Percentiles rank a stretch among this genome's conserved stretches.
Conservation (phyloP, 2,329 filamentous ascomycete species). For the Cyanodermella asteris region DNA sequence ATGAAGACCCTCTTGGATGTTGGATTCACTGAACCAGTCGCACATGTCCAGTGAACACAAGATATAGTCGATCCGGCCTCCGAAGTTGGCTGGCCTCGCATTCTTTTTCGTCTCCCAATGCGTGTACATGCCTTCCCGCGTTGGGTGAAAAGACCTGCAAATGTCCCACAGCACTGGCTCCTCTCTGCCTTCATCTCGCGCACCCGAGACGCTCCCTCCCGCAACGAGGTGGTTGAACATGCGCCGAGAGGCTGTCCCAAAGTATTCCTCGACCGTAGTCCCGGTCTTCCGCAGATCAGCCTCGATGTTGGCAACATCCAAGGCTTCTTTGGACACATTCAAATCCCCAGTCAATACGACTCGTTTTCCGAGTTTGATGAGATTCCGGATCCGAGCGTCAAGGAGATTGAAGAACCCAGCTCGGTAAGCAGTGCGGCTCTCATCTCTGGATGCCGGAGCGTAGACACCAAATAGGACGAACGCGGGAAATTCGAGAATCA, state of each 20-base stretch:
- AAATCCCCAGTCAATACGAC: constrained; percentile 75
- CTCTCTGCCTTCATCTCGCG: constrained; percentile 47
- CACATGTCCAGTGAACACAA: constrained; percentile 62
- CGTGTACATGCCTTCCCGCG: constrained; percentile 78
- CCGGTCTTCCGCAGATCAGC: constrained; percentile 52
- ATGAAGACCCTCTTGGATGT: constrained; percentile 84
- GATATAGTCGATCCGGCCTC: constrained; percentile 82
- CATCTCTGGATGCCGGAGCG: constrained; percentile 72
- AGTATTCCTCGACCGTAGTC: constrained; percentile 47
- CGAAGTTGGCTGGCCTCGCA: constrained; percentile 84
- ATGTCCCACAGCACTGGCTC: constrained; percentile 60
- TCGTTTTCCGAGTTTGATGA: constrained; percentile 57
- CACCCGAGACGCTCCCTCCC: constrained; percentile 44
- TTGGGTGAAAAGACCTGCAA: constrained; percentile 58
- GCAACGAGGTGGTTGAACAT: constrained; percentile 73
- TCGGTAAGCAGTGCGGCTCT: constrained; percentile 62
- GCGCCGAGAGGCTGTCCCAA: constrained; percentile 48
- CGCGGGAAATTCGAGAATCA: constrained; percentile 79
- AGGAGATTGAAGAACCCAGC: constrained; percentile 58
- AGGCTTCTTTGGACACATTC: constrained; percentile 48
- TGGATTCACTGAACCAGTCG: constrained; percentile 54
- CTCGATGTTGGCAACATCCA: constrained; percentile 54
- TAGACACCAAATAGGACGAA: constrained; percentile 90
- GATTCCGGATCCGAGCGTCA: constrained; percentile 66
- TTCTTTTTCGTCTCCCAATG: constrained; percentile 94